A percentile compares a stretch with the other conserved stretches of the same genome.
These are phyloP conservation scores for Heterobasidion annosum DNA, from an alignment of 1,284 basidiomycete genomes.

Conservation along the genomic window DNA sequence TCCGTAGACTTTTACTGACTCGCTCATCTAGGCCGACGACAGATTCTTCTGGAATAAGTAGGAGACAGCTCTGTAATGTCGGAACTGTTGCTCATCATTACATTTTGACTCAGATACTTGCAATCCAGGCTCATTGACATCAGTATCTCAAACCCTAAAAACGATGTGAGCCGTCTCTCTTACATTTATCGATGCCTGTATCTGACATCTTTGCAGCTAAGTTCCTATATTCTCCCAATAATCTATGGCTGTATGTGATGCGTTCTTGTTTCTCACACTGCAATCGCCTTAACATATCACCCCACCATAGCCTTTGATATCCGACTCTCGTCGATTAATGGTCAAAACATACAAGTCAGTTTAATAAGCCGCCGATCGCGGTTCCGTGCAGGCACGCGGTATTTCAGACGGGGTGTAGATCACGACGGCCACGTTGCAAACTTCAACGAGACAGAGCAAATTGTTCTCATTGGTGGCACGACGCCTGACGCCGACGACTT, in stretches of 20 bases:
- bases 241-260: slow-evolving; percentile 77
- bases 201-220: slow-evolving; percentile 41
- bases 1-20: background rate
- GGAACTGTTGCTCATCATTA: slow-evolving; percentile 2
- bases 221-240: slow-evolving; percentile 84
- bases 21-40: slow-evolving; percentile 66
- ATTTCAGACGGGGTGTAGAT: slow-evolving; percentile 94
- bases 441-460: slow-evolving; percentile 93
- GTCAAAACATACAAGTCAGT: slow-evolving; percentile 75
- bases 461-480: slow-evolving; percentile 66
- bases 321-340: slow-evolving; percentile 71
- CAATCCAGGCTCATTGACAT: slow-evolving; percentile 69
- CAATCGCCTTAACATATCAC: slow-evolving; percentile 6
- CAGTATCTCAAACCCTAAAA: slow-evolving; percentile 33
- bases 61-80: slow-evolving; percentile 16
- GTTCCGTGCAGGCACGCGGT: slow-evolving; percentile 92
- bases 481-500: slow-evolving; percentile 42
- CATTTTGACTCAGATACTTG: slow-evolving; percentile 39
- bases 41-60: slow-evolving; percentile 99
- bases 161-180: slow-evolving; percentile 44
- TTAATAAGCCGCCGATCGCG: slow-evolving; percentile 92
- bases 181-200: slow-evolving; percentile 3
- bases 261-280: slow-evolving; percentile 6
- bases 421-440: slow-evolving; percentile 78
- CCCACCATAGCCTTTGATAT: slow-evolving; percentile 72